Evolutionary conservation across 2,329 filamentous ascomycete species (phyloP), one percentile per base, ranked within the genome.

Genomic region (Taxawa tesnikishii): DNA sequence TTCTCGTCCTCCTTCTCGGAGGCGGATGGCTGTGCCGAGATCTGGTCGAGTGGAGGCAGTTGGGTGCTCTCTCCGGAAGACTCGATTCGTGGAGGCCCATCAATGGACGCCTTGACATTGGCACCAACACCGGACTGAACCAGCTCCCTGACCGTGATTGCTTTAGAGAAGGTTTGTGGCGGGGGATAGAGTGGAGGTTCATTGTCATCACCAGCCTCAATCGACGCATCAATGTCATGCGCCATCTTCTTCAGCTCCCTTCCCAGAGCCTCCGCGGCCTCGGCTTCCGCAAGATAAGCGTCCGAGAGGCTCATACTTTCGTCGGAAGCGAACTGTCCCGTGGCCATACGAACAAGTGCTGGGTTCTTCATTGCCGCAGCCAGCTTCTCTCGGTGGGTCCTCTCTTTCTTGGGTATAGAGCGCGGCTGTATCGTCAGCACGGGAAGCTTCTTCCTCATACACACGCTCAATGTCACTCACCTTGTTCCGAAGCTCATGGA

Each of bases 51-150:
- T 18, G 3, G 23, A 11, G 15, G 13, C 11, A 4, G 15, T 14
- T n/a, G n/a, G n/a, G 10, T 32, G 23, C 23, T 17, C 23, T 10
- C 15, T 32, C 23, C n/a, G n/a, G n/a, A n/a, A n/a, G n/a, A n/a
- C n/a, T n/a, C n/a, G n/a, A n/a, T n/a, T n/a, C n/a, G n/a, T n/a
- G n/a, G n/a, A n/a, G n/a, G n/a, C n/a, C n/a, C n/a, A n/a, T n/a
- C n/a, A n/a, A n/a, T n/a, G n/a, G n/a, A n/a, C 26, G 15, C 8
- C 27, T 26, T 6, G 15, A 8, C 13, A 11, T 32, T 26, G 4
- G 23, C 30, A 1, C 23, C 30, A 14, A 23, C 30, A 4, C 30
- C 23, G 11, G 15, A 14, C 9, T 19, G n/a, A 9, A 32, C 30
- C 14, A n/a, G n/a, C n/a, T n/a, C n/a, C n/a, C n/a, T n/a, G n/a